Evolutionary conservation across 2,329 filamentous ascomycete genomes (phyloP).

Genomic region (Thelonectria olida): DNA sequence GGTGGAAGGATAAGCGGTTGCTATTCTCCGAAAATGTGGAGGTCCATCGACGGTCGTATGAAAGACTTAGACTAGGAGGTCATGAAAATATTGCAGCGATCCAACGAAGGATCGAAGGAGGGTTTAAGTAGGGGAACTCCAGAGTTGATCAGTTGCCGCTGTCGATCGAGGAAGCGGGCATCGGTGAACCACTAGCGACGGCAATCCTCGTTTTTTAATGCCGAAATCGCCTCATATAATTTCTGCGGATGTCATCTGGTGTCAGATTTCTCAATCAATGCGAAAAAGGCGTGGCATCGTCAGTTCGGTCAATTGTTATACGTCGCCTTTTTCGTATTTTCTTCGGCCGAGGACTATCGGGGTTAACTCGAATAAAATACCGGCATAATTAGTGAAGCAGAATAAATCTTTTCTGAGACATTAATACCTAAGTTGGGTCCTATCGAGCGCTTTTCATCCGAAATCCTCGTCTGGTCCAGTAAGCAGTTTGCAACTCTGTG

Average conservation of each 20-base stretch:
- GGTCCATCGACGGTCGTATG: constrained; percentile 51
- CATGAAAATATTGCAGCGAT: constrained; percentile 27
- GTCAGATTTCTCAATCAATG: not conserved
- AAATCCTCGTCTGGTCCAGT: not conserved
- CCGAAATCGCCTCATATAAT: not conserved
- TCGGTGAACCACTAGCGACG: not conserved
- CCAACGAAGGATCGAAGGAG: constrained; percentile 18
- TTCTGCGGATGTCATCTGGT: not conserved
- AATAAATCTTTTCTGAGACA: constrained; percentile 3
- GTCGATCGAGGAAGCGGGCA: too few species aligned
- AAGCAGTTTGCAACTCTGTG: not conserved
- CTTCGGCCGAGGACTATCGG: constrained; percentile 11
- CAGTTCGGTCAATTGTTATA: not conserved
- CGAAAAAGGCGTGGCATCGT: not conserved
- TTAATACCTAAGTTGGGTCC: not conserved
- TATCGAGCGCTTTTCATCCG: not conserved
- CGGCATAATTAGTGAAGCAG: not conserved
- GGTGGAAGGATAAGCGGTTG: constrained; percentile 50
- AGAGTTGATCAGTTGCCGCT: not conserved
- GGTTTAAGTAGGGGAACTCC: not conserved
- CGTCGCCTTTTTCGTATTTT: not conserved
- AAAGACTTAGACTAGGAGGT: constrained; percentile 33
- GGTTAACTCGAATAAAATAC: not conserved
- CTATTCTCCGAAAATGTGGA: constrained; percentile 49
- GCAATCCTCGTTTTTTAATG: too few species aligned